phyloP scores from a whole-genome alignment of 768 basidiomycete genomes.

The Phylloporus arenicola region DNA sequence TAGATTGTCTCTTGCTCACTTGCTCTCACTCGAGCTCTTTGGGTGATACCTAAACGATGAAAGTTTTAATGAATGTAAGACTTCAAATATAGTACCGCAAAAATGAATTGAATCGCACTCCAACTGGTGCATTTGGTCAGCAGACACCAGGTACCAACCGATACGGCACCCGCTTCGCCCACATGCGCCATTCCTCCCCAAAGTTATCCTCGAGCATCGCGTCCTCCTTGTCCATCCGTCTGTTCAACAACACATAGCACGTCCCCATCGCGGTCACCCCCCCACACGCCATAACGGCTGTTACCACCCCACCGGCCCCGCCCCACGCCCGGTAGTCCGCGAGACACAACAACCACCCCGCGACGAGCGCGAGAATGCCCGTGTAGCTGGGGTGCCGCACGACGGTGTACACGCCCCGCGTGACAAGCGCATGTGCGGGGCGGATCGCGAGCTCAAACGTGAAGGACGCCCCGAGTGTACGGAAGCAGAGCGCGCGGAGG shows the following conservation, averaged over 20 bases:
- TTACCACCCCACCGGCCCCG: neutral
- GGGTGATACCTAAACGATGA: too few species aligned
- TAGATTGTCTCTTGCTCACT: too few species aligned
- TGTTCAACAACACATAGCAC: fast-evolving
- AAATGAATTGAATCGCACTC: too few species aligned
- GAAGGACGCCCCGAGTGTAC: constrained; percentile 19
- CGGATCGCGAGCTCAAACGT: constrained; percentile 25
- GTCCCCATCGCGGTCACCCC: neutral
- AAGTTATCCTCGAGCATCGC: constrained; percentile 24
- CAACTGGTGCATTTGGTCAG: neutral
- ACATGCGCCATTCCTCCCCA: constrained; percentile 25
- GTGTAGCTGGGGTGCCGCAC: constrained; percentile 32
- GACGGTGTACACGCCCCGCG: constrained; percentile 20
- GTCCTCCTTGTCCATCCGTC: constrained; percentile 27
- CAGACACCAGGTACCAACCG: constrained; percentile 21
- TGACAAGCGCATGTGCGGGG: constrained; percentile 22
- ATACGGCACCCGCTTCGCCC: constrained; percentile 19
- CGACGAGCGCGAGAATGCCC: neutral
- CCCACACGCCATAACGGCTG: neutral
- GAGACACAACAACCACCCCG: constrained; percentile 4
- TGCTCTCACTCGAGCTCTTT: too few species aligned
- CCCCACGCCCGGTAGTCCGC: constrained; percentile 1
- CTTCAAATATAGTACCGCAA: too few species aligned
- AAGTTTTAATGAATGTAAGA: too few species aligned
- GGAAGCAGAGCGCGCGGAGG: constrained; percentile 18